Evolutionary conservation across 371 early-diverging fungal genomes (phyloP).

Genomic region (Syncephalastrum racemosum): DNA sequence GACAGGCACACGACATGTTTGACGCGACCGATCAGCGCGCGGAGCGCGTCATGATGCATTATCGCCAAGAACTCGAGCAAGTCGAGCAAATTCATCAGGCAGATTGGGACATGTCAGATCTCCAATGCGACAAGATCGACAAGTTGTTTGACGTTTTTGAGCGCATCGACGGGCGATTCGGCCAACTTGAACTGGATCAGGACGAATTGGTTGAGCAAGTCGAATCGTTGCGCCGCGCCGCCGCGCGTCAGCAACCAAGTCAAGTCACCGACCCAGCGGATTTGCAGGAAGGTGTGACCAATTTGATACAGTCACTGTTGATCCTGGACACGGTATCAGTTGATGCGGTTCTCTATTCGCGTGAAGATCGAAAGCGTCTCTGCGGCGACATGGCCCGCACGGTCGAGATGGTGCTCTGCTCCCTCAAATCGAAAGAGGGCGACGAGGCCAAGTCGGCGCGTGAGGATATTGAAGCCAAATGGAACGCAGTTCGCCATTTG

Average conservation of each 20-base stretch:
- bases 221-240: conserved; percentile 27
- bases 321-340: conserved; percentile 30
- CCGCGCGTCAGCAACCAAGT: conserved; percentile 2
- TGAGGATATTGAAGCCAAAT: conserved; percentile 16
- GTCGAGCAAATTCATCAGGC: conserved; percentile 47
- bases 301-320: conserved; percentile 28
- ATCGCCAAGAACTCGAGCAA: conserved; percentile 55
- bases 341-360: conserved; percentile 25
- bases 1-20: conserved; percentile 59
- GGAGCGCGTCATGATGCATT: conserved; percentile 53
- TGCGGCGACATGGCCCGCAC: conserved; percentile 25
- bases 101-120: conserved; percentile 42
- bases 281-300: conserved; percentile 10
- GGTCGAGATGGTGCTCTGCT: conserved; percentile 18
- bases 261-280: background rate
- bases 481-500: conserved; percentile 18
- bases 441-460: conserved; percentile 7
- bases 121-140: conserved; percentile 40
- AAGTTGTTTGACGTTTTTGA: conserved; percentile 50
- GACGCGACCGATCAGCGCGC: conserved; percentile 54
- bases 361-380: conserved; percentile 30
- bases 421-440: conserved; percentile 3
- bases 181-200: conserved; percentile 35
- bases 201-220: conserved; percentile 37
- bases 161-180: conserved; percentile 41